A percentile compares a stretch with the other conserved stretches of the same genome.
Evolutionary conservation across 2,329 filamentous ascomycete genomes (phyloP).

Genomic region (Clonostachys solani): DNA sequence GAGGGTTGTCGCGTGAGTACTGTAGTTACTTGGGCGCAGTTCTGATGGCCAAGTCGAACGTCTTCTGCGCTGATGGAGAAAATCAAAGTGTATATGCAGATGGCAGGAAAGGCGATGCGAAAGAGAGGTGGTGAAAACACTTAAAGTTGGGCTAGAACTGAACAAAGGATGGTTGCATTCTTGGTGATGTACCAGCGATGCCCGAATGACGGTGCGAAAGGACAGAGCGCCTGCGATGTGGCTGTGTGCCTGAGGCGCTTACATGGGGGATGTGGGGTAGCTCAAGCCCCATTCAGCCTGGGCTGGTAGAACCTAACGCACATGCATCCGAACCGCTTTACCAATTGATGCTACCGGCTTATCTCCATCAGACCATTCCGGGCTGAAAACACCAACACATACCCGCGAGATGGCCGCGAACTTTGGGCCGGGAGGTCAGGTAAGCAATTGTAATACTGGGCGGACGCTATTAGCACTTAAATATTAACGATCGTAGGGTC

Average conservation of each 20-base stretch:
- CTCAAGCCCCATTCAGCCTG: too few species aligned
- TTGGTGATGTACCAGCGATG: too few species aligned
- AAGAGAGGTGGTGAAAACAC: too few species aligned
- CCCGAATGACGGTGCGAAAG: too few species aligned
- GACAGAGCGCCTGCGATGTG: too few species aligned
- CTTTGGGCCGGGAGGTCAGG: conserved; percentile 1
- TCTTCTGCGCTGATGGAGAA: too few species aligned
- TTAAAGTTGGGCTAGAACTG: neutral
- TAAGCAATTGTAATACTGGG: neutral
- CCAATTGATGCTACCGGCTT: too few species aligned
- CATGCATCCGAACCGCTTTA: too few species aligned
- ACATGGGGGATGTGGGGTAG: neutral
- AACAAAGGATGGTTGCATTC: neutral
- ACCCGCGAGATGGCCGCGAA: conserved; percentile 1
- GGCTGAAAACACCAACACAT: neutral
- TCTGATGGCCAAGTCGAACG: too few species aligned
- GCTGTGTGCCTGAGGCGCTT: neutral
- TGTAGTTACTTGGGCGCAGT: neutral
- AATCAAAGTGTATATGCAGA: too few species aligned
- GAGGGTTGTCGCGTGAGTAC: neutral
- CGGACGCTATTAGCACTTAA: neutral
- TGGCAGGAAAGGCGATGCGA: too few species aligned
- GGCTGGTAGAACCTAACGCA: too few species aligned
- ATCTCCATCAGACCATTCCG: neutral
- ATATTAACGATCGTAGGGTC: conserved; percentile 17